These are phyloP conservation scores for Solanum stenotomum DNA, from an alignment of 257 asterid genomes.

Conservation along the genomic window DNA sequence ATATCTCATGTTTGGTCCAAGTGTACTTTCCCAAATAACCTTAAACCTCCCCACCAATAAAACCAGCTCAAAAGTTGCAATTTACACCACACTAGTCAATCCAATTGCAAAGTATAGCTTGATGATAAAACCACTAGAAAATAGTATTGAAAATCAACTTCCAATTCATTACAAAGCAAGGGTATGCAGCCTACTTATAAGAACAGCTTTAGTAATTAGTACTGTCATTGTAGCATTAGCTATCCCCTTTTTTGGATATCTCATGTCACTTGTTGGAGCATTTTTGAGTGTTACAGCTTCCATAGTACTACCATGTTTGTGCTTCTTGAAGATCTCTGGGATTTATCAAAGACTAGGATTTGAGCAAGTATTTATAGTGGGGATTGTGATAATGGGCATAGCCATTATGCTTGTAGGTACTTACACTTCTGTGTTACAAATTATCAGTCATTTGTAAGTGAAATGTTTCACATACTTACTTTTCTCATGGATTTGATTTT, in stretches of 20 bases:
- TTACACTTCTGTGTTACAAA: constrained; percentile 45
- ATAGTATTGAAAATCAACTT: constrained; percentile 34
- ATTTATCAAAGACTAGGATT: constrained; percentile 23
- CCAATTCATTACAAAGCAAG: constrained; percentile 7
- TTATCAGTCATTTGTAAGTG: constrained; percentile 22
- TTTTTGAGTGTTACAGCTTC: constrained; percentile 63
- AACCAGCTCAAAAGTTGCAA: constrained; percentile 60
- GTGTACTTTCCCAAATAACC: constrained; percentile 59
- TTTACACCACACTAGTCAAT: constrained; percentile 67
- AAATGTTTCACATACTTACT: not conserved
- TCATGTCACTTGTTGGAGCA: constrained; percentile 90
- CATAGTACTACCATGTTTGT: constrained; percentile 58
- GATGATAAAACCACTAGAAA: constrained; percentile 66
- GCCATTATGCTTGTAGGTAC: constrained; percentile 55
- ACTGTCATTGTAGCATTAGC: constrained; percentile 52
- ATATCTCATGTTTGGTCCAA: constrained; percentile 70
- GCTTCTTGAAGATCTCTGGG: constrained; percentile 74
- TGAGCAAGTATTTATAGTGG: constrained; percentile 25
- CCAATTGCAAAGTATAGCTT: constrained; percentile 77
- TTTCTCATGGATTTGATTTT: not conserved
- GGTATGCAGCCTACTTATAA: constrained; percentile 17
- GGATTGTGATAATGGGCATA: constrained; percentile 47
- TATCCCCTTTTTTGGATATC: constrained; percentile 59
- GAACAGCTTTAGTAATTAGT: constrained; percentile 49
- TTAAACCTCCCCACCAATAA: constrained; percentile 52